A percentile compares a stretch with the other conserved stretches of the same genome.
These are phyloP conservation scores for Coemansia sp. DNA, from an alignment of 192 early-diverging fungal species.

Conservation along the genomic window DNA sequence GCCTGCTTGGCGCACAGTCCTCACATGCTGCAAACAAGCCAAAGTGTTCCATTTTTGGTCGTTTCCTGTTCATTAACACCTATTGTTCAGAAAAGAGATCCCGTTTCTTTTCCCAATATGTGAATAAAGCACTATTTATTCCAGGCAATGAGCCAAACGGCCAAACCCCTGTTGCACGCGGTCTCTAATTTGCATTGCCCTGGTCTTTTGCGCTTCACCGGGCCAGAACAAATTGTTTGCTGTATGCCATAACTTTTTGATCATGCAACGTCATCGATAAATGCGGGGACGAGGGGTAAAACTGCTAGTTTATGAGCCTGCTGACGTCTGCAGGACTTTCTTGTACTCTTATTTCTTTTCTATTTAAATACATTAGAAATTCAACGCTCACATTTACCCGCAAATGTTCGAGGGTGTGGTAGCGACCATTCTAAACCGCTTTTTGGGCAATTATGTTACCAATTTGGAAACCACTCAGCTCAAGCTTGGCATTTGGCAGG, in stretches of 20 bases:
- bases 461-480: constrained; percentile 94
- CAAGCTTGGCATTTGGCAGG: constrained; percentile 93
- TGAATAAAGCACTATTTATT: neutral
- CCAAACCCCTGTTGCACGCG: no score
- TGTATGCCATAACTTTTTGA: no score
- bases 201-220: no score
- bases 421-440: constrained; percentile 72
- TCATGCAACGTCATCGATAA: neutral
- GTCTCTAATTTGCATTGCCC: no score
- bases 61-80: neutral
- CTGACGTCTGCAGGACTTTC: neutral
- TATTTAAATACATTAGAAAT: neutral
- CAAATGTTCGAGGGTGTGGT: constrained; percentile 78
- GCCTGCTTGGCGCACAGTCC: neutral
- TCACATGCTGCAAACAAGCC: neutral
- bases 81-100: neutral
- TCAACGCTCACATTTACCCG: neutral
- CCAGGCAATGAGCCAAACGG: no score
- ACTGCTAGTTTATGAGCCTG: neutral
- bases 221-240: no score
- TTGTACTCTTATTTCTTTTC: neutral
- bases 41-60: neutral
- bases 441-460: constrained; percentile 93
- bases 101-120: neutral
- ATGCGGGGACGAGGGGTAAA: neutral